Percentiles rank a stretch among this genome's conserved stretches.
These are phyloP conservation scores for Orbilia quercus DNA, from an alignment of 2,329 filamentous ascomycete genomes.

Conservation along the genomic window DNA sequence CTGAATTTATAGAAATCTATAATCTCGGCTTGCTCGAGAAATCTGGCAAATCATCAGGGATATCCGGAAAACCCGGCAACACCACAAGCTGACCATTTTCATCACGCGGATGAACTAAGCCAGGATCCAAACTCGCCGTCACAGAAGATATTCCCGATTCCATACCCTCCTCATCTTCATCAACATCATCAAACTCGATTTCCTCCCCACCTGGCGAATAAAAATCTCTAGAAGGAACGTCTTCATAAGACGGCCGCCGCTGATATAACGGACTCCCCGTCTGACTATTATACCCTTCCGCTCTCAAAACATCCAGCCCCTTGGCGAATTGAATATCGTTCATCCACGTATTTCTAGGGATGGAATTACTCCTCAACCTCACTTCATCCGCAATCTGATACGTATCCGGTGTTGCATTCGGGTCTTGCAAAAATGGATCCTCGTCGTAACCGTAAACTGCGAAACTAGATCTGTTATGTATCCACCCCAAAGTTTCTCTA, in stretches of 20 bases:
- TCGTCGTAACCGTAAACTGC: conserved; percentile 7
- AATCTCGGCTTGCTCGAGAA: background rate
- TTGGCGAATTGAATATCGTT: conserved; percentile 12
- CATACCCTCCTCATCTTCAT: no score
- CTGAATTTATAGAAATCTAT: no score
- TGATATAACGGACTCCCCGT: conserved; percentile 3
- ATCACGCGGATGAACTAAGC: background rate
- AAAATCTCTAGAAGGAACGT: background rate
- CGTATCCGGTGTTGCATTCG: background rate
- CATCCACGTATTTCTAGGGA: conserved; percentile 1
- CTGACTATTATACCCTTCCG: background rate
- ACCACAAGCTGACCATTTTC: conserved; percentile 1
- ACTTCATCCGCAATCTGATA: conserved; percentile 2
- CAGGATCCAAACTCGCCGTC: background rate
- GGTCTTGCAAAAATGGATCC: background rate
- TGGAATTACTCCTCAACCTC: background rate
- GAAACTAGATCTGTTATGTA: background rate
- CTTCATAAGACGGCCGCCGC: conserved; percentile 4
- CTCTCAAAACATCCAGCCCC: background rate
- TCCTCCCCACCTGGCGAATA: background rate
- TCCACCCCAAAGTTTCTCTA: background rate
- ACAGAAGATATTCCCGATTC: background rate
- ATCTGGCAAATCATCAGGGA: background rate
- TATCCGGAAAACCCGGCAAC: conserved; percentile 1
- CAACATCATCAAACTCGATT: no score